Percentiles rank a stretch among this genome's conserved stretches.
Conservation (phyloP, 176 grass and related monocot species). For the Eragrostis nindensis region DNA sequence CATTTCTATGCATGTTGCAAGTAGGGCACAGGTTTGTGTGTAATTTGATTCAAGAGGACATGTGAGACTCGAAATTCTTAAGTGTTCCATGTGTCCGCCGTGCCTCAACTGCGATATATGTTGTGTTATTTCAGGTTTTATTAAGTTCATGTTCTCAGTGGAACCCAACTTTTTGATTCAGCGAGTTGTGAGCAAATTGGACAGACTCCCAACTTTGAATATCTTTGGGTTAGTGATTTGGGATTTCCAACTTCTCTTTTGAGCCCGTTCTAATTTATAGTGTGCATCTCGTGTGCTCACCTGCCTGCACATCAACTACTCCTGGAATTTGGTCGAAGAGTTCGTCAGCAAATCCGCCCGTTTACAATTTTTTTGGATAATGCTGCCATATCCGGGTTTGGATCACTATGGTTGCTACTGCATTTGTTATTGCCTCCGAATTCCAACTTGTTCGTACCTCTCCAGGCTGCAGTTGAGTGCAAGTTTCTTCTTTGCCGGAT, state of each 20-base stretch:
- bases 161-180: background rate
- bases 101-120: background rate
- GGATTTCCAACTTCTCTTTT: background rate
- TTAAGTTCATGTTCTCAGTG: background rate
- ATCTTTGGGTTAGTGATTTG: background rate
- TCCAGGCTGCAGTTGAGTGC: conserved; percentile 7
- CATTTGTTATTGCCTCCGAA: conserved; percentile 25
- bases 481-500: background rate
- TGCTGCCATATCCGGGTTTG: background rate
- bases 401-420: background rate
- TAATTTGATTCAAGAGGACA: background rate
- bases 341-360: background rate
- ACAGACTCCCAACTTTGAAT: background rate
- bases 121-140: background rate
- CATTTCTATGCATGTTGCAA: background rate
- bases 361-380: background rate
- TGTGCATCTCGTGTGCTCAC: background rate
- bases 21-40: background rate
- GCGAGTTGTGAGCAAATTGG: background rate
- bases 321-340: background rate
- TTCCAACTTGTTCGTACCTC: too few species aligned
- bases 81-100: background rate
- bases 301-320: background rate
- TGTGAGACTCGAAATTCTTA: too few species aligned
- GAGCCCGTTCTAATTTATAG: background rate